Base-by-base conservation (phyloP, 192 early-diverging fungal genomes). In the Funneliformis geosporum region DNA sequence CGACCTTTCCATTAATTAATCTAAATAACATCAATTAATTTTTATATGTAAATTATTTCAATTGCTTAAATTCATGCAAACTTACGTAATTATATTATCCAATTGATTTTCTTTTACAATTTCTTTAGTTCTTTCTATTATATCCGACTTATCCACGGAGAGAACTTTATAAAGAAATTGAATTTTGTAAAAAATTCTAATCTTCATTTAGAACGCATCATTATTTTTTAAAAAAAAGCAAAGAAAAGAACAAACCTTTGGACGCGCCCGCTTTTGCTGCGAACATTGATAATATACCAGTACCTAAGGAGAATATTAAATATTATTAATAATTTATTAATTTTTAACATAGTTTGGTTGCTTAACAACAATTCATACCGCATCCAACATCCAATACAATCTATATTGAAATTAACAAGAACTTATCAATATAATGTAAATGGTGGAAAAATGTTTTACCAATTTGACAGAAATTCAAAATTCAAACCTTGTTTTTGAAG, bases 381-480 rank as follows among this genome's bases (percentile, higher is more conserved):
- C 98, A 99, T 55, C 98, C 98, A n/a, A 99, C 96, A 83, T 99
- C 98, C 50, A 99, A 87, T 25, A 99, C 98, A 69, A 96, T 91
- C 88, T 73, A 50, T 11, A 11, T 9, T 23, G 44, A 73, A 65
- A 23, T 61, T 21, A 18, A 18, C 10, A 65, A 28, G 25, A 14
- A 28, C 12, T n/a, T 65, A 65, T 65, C 28, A 21, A 65, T 23
- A 21, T 65, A 59, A 59, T 70, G n/a, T 43, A n/a, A 70, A 91
- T 92, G 80, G 86, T 85, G 75, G 90, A 88, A 85, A 91, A 66
- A 66, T n/a, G 25, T 66, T 23, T 59, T 59, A 59, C 21, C 3
- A 59, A 59, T 59, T 9, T 10, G 33, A 55, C 91, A 89, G 33
- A 92, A 89, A 72, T 92, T 88, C 28, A 6, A 91, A 84, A 40